phyloP scores from a whole-genome alignment of 1,284 basidiomycete genomes.

The Bondarzewia mesenterica region DNA sequence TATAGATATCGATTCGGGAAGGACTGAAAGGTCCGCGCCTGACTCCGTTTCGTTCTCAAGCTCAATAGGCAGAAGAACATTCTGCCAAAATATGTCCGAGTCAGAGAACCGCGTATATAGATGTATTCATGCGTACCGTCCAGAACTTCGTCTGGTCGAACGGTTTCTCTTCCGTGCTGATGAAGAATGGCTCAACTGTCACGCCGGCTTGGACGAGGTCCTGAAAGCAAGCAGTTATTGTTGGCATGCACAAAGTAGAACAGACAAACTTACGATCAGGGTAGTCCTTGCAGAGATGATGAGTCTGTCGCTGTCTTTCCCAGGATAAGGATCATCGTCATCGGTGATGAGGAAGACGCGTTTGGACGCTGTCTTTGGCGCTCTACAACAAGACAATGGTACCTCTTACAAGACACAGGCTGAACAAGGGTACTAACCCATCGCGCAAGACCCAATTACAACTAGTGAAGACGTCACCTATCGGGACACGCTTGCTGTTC shows the following conservation, averaged over 20 bases:
- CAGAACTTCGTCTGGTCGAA: conserved; percentile 83
- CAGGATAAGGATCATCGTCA: conserved; percentile 63
- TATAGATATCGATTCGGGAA: conserved; percentile 63
- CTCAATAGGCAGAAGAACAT: conserved; percentile 51
- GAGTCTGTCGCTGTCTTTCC: conserved; percentile 42
- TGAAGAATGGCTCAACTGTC: conserved; percentile 88
- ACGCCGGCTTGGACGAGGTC: conserved; percentile 80
- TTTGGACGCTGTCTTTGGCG: conserved; percentile 80
- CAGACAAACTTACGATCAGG: conserved; percentile 39
- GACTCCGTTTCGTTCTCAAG: conserved; percentile 33
- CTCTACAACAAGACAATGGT: conserved; percentile 35
- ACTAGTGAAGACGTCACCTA: conserved; percentile 81
- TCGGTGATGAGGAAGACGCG: conserved; percentile 92
- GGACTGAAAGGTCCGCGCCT: conserved; percentile 39
- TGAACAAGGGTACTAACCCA: conserved; percentile 42
- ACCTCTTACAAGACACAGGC: neutral
- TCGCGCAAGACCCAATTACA: conserved; percentile 85
- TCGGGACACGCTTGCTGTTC: conserved; percentile 45
- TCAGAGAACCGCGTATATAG: neutral
- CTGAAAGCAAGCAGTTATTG: conserved; percentile 30
- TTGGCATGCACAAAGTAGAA: conserved; percentile 3
- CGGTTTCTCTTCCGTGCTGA: conserved; percentile 59
- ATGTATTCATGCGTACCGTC: conserved; percentile 45
- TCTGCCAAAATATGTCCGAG: conserved; percentile 26
- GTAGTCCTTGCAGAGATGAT: conserved; percentile 63